Percentiles rank a stretch among this genome's conserved stretches.
Evolutionary conservation across 78 protist species (phyloP).

Genomic region (Isochrysis galbana): DNA sequence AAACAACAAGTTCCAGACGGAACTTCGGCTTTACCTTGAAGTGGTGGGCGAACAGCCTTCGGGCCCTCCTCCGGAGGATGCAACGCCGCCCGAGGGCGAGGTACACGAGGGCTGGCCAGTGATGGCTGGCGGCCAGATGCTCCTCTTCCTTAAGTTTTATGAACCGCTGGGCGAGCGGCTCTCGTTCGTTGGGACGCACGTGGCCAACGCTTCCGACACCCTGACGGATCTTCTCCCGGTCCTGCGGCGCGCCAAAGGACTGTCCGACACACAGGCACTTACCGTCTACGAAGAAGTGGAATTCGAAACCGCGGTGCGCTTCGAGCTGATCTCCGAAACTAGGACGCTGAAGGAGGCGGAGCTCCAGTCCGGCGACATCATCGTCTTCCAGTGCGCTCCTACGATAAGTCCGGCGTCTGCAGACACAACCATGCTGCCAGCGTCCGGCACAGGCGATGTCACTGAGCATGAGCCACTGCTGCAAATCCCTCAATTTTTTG

Average conservation of each 20-base stretch:
- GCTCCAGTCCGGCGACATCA: conserved; percentile 9
- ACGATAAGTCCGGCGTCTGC: not conserved
- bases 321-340: not conserved
- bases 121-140: not conserved
- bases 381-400: not conserved
- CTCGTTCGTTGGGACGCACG: conserved; percentile 5
- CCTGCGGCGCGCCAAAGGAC: not conserved
- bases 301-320: not conserved
- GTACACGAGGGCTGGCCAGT: not conserved
- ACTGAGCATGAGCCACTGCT: not conserved
- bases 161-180: not conserved
- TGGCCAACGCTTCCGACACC: not conserved
- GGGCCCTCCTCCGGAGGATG: not conserved
- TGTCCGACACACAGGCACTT: not conserved
- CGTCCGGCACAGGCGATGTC: not conserved
- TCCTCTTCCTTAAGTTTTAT: not conserved
- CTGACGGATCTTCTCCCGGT: conserved; percentile 10
- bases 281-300: conserved; percentile 13
- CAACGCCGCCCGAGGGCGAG: not conserved
- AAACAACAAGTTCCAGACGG: not conserved
- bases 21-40: not conserved
- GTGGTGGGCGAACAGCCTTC: not conserved
- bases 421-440: not conserved
- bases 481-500: not conserved
- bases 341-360: not conserved